These are phyloP conservation scores for Aspergillus thermomutatus DNA, from an alignment of 2,329 filamentous ascomycete genomes.

Conservation along the genomic window DNA sequence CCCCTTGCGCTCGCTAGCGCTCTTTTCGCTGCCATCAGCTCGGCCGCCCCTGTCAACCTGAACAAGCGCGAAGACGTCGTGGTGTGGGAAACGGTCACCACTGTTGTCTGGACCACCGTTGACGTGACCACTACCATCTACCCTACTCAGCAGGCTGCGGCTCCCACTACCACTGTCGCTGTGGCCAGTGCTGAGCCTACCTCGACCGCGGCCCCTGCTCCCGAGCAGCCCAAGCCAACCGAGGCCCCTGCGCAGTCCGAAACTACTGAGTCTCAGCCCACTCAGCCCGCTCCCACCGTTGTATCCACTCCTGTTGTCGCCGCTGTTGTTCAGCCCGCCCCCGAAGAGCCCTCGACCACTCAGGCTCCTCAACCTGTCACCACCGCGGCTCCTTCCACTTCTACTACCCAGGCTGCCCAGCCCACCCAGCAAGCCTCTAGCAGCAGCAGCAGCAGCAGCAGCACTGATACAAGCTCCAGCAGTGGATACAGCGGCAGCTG, in stretches of 20 bases:
- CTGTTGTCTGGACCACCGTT: constrained; percentile 48
- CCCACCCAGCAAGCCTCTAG: constrained; percentile 18
- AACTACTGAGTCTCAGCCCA: constrained; percentile 11
- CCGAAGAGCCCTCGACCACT: constrained; percentile 8
- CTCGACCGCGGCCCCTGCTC: constrained; percentile 6
- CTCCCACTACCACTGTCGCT: constrained; percentile 17
- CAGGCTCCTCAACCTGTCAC: neutral
- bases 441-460: constrained; percentile 9
- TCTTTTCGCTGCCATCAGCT: constrained; percentile 30
- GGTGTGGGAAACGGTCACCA: constrained; percentile 49
- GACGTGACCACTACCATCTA: constrained; percentile 49
- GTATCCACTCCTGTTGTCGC: constrained; percentile 2
- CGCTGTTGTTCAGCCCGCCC: neutral
- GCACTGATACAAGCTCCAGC: constrained; percentile 8
- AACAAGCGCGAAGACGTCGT: constrained; percentile 36
- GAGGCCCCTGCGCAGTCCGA: constrained; percentile 11
- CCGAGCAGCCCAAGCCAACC: constrained; percentile 5
- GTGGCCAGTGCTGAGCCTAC: constrained; percentile 12
- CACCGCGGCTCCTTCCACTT: constrained; percentile 7
- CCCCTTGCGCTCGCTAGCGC: constrained; percentile 34
- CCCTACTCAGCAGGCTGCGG: constrained; percentile 23
- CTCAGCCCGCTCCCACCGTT: constrained; percentile 6
- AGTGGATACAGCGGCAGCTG: constrained; percentile 23
- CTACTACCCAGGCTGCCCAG: constrained; percentile 14
- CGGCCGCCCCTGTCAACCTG: constrained; percentile 28